Evolutionary conservation across 805 yeast genomes (phyloP), one percentile per base, ranked within the genome.

Genomic region (Starmerella asiatica): DNA sequence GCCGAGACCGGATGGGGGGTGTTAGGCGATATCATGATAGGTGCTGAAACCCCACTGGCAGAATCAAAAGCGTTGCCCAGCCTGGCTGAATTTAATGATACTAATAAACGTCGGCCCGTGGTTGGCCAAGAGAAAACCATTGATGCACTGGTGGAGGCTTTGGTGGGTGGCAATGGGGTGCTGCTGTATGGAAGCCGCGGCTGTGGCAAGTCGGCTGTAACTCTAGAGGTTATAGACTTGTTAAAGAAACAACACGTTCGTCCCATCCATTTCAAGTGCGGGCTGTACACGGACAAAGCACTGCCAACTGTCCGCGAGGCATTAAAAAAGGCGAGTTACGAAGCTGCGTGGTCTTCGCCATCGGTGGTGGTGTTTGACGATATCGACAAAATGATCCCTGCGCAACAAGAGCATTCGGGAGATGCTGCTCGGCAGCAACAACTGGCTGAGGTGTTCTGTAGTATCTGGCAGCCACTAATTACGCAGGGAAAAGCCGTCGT

Each of bases 281-380:
- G 74, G 37, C 50, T 64, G 15, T 57, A 70, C 23, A 64, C 76
- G 48, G 76, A 71, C 46, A 85, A 79, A 47, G 68, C 65, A 20
- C 56, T 67, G 16, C 61, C 63, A 12, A 61, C 59, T 16, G 55
- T 75, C 26, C 65, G 70, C 47, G 71, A 64, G 43, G 61, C 64
- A 36, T 55, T 66, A 45, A 54, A 54, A 48, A 61, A 60, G 42
- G 66, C 70, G 67, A 56, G 68, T 52, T 69, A 59, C 48, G 69
- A 59, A 42, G 73, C 73, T 40, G 70, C 72, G 40, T 84, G 94
- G 93, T 71, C 75, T 53, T 67, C 79, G 14, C 95, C 96, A 0
- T 65, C 86, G 1, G 60, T 84, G 2, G 54, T 88, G 2, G 60
- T 86, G 1, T 56, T 88, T 17, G 97, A 88, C 49, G 84, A 85